A percentile compares a stretch with the other conserved stretches of the same genome.
Conservation (phyloP, 805 yeast species). For the Pichia membranifaciens region DNA sequence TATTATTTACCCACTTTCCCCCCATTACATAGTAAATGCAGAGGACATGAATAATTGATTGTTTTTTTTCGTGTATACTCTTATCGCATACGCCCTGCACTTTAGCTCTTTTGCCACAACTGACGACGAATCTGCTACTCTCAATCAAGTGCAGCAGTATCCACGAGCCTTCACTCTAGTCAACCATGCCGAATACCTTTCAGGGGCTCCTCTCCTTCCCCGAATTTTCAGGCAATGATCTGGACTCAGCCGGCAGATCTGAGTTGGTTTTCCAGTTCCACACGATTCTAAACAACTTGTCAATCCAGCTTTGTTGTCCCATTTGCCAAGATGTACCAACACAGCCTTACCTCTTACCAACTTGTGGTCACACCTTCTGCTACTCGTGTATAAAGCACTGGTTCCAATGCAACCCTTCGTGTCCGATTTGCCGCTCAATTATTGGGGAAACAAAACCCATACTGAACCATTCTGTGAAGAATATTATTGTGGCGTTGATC, state of each 20-base stretch:
- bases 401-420: constrained; percentile 51
- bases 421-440: constrained; percentile 61
- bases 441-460: constrained; percentile 43
- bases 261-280: neutral
- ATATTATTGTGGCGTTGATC: constrained; percentile 37
- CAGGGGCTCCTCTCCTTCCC: constrained; percentile 1
- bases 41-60: too few species aligned
- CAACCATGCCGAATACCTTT: constrained; percentile 2
- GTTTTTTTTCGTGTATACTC: too few species aligned
- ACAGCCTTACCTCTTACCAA: constrained; percentile 49
- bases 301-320: constrained; percentile 41
- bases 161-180: too few species aligned
- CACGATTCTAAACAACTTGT: constrained; percentile 2
- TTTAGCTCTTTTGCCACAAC: too few species aligned
- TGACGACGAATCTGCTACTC: too few species aligned
- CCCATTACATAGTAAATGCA: too few species aligned
- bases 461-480: constrained; percentile 47
- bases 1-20: too few species aligned
- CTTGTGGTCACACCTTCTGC: constrained; percentile 74
- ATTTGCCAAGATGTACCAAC: constrained; percentile 67
- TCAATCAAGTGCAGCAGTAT: too few species aligned
- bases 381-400: constrained; percentile 60
- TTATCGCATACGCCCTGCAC: too few species aligned
- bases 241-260: neutral
- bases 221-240: neutral